Conservation (phyloP, 176 grass and related monocot genomes). For the Cocos nucifera region DNA sequence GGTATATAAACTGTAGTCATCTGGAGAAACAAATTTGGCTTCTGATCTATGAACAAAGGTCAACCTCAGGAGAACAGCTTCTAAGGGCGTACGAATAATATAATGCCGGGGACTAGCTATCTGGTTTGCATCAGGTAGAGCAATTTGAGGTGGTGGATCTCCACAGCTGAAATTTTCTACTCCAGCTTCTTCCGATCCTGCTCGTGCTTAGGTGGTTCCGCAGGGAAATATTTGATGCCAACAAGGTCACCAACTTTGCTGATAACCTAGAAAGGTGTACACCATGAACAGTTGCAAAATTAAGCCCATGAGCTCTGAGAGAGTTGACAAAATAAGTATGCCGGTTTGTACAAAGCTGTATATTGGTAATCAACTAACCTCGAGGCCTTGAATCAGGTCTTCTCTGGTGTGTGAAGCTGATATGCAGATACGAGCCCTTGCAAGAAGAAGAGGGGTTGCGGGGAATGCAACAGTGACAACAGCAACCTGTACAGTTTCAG, state of each 20-base stretch:
- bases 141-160: too few species aligned
- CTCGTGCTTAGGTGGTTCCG: slow-evolving; percentile 41
- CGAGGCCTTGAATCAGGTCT: slow-evolving; percentile 60
- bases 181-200: slow-evolving; percentile 7
- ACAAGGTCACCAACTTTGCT: slow-evolving; percentile 75
- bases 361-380: slow-evolving; percentile 32
- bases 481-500: slow-evolving; percentile 40
- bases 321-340: background rate
- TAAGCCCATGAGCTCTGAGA: background rate
- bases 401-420: slow-evolving; percentile 74
- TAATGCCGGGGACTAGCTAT: too few species aligned
- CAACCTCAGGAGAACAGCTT: too few species aligned
- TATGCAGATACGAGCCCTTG: slow-evolving; percentile 74
- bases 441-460: slow-evolving; percentile 65
- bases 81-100: too few species aligned
- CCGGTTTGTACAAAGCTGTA: too few species aligned
- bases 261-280: slow-evolving; percentile 35
- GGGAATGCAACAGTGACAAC: slow-evolving; percentile 73
- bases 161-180: slow-evolving; percentile 1
- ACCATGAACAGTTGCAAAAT: background rate
- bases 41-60: too few species aligned
- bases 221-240: slow-evolving; percentile 69
- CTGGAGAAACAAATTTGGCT: too few species aligned
- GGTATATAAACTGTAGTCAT: too few species aligned
- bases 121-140: too few species aligned